Percentiles rank a stretch among this genome's conserved stretches.
Evolutionary conservation across 73 alveolate genomes (phyloP).

Genomic region (Effrenium voratum): DNA sequence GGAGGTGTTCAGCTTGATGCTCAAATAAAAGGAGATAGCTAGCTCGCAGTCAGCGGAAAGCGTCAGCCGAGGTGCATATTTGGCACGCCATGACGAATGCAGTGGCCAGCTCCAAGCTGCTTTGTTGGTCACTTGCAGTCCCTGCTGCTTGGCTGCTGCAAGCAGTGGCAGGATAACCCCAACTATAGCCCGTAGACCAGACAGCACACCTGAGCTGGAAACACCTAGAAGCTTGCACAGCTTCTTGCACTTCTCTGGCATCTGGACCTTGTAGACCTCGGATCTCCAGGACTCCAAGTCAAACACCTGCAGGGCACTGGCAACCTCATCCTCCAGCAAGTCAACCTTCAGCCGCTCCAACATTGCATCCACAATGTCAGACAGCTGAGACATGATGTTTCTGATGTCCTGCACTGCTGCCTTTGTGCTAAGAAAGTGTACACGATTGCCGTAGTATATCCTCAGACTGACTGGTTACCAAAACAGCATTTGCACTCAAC

Average conservation of each 20-base stretch:
- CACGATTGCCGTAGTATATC: neutral
- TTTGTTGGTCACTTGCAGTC: neutral
- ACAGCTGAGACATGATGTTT: neutral
- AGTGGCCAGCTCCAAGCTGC: neutral
- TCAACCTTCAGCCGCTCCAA: neutral
- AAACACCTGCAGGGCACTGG: neutral
- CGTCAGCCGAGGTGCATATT: neutral
- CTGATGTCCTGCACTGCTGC: neutral
- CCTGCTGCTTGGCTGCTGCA: neutral
- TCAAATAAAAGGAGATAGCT: neutral
- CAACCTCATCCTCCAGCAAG: neutral
- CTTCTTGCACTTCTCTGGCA: too few species aligned
- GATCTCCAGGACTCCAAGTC: neutral
- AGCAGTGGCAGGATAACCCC: neutral
- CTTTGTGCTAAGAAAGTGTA: neutral
- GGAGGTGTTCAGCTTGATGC: neutral
- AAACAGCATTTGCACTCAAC: too few species aligned
- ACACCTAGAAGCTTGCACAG: too few species aligned
- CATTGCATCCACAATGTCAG: neutral
- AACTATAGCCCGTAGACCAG: neutral
- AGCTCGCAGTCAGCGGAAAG: neutral
- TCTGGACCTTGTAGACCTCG: too few species aligned
- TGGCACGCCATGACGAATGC: neutral
- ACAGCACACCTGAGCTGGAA: neutral
- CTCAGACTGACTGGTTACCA: neutral